Evolutionary conservation across 495 filamentous ascomycete species (phyloP).

Genomic region (Neurospora pannonica): DNA sequence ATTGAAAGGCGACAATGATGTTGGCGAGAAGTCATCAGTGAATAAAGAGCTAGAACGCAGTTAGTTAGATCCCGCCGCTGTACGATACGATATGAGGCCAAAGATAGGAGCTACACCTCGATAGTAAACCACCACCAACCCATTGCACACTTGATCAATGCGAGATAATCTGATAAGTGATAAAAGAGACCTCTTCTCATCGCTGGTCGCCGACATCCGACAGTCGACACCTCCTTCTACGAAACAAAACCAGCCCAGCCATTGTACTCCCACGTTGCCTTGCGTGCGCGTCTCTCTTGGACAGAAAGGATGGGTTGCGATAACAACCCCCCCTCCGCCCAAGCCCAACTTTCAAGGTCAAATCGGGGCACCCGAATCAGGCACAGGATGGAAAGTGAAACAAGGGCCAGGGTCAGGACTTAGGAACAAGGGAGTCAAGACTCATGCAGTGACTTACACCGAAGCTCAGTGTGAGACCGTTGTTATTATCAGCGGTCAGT

Average conservation of each 20-base stretch:
- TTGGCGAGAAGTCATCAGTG: neutral
- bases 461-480: neutral
- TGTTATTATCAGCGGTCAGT: too few species aligned
- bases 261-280: neutral
- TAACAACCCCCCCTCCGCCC: neutral
- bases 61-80: neutral
- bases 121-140: neutral
- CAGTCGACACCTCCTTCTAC: neutral
- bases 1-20: neutral
- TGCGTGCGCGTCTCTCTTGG: neutral
- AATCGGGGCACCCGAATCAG: neutral
- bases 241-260: too few species aligned
- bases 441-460: neutral
- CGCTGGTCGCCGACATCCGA: neutral
- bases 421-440: too few species aligned
- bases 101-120: neutral
- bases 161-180: neutral
- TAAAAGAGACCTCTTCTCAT: neutral
- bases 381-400: neutral
- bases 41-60: neutral
- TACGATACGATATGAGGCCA: neutral
- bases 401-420: neutral
- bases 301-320: neutral
- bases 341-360: neutral
- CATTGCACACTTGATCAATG: neutral